A percentile compares a stretch with the other conserved stretches of the same genome.
phyloP scores from a whole-genome alignment of 2,329 filamentous ascomycete genomes.

The Xenoacremonium recifei region DNA sequence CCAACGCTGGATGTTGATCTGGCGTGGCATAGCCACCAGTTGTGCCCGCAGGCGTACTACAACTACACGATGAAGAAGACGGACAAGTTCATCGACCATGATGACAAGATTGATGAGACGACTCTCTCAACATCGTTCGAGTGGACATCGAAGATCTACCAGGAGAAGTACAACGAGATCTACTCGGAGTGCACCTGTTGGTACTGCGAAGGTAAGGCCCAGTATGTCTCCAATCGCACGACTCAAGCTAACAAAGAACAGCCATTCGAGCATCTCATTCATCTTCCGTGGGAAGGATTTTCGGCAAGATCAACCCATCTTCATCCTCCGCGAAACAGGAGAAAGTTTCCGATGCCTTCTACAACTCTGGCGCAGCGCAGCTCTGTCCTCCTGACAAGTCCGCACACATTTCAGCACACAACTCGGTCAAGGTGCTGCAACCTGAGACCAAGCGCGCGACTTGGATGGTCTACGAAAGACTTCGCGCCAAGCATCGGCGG shows the following conservation, averaged over 20 bases:
- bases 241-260: background rate
- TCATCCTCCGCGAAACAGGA: no score
- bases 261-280: conserved; percentile 27
- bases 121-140: conserved; percentile 63
- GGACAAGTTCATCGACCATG: conserved; percentile 51
- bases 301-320: conserved; percentile 39
- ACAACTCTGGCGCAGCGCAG: conserved; percentile 46
- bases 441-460: conserved; percentile 1
- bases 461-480: conserved; percentile 11
- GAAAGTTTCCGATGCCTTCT: conserved; percentile 40
- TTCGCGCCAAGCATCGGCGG: conserved; percentile 16
- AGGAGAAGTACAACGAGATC: conserved; percentile 59
- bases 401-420: conserved; percentile 73
- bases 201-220: conserved; percentile 62
- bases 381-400: conserved; percentile 56
- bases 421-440: conserved; percentile 46
- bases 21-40: conserved; percentile 74
- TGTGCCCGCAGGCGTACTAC: conserved; percentile 43
- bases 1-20: conserved; percentile 69
- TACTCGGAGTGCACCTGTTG: conserved; percentile 77
- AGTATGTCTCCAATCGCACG: background rate
- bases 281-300: conserved; percentile 28
- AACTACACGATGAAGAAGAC: background rate
- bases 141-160: conserved; percentile 68
- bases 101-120: conserved; percentile 73